These are phyloP conservation scores for Tricladium varicosporioides DNA, from an alignment of 2,329 filamentous ascomycete genomes.

Conservation along the genomic window DNA sequence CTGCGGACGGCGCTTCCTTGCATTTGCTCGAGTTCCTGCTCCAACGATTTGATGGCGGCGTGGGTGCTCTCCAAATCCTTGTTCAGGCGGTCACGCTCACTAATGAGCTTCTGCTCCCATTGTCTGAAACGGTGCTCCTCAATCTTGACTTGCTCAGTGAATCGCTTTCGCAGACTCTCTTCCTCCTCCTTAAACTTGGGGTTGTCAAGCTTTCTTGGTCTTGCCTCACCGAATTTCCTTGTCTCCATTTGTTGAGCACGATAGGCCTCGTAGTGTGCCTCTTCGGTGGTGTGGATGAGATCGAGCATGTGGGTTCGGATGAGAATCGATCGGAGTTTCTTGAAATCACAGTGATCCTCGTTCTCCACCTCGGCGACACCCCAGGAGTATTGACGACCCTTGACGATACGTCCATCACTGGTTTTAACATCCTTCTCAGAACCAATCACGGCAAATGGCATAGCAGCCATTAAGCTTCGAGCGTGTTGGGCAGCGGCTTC, in stretches of 20 bases:
- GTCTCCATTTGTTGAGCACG: slow-evolving; percentile 99
- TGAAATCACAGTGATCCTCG: slow-evolving; percentile 99
- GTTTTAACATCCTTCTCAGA: slow-evolving; percentile 99
- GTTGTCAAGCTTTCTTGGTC: slow-evolving; percentile 97
- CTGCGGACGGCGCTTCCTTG: slow-evolving; percentile 88
- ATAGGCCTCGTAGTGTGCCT: slow-evolving; percentile 99
- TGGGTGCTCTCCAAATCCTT: slow-evolving; percentile 99
- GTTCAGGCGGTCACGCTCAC: slow-evolving; percentile 97
- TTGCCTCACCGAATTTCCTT: slow-evolving; percentile 96
- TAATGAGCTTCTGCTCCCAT: slow-evolving; percentile 99
- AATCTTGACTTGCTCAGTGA: slow-evolving; percentile 99
- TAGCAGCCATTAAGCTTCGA: slow-evolving; percentile 88
- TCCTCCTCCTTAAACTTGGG: slow-evolving; percentile 99
- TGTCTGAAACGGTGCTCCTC: slow-evolving; percentile 99
- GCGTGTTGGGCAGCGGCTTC: slow-evolving; percentile 95
- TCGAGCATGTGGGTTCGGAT: slow-evolving; percentile 99
- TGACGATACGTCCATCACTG: slow-evolving; percentile 91
- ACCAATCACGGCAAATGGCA: slow-evolving; percentile 98
- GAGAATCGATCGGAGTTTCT: slow-evolving; percentile 98
- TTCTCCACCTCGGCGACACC: slow-evolving; percentile 99
- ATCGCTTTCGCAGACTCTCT: slow-evolving; percentile 95
- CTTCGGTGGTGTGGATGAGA: slow-evolving; percentile 98
- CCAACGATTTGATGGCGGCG: slow-evolving; percentile 86
- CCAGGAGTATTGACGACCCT: slow-evolving; percentile 99
- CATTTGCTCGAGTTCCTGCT: slow-evolving; percentile 89